A percentile compares a stretch with the other conserved stretches of the same genome.
phyloP scores from a whole-genome alignment of 805 yeast genomes.

The Suhomyces canberraensis region DNA sequence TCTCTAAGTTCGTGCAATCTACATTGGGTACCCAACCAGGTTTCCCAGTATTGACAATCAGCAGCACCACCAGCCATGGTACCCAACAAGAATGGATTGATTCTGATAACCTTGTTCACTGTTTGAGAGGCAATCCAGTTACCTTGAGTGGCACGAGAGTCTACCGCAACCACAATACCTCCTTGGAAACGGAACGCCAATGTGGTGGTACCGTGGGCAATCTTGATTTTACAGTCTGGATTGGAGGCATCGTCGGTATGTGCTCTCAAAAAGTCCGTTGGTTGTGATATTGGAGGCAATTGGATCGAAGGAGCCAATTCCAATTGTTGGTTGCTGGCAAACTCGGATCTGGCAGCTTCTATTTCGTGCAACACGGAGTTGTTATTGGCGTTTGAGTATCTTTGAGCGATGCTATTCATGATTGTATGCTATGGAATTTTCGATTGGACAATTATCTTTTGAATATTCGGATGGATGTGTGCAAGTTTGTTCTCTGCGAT shows the following conservation, averaged over 20 bases:
- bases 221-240: constrained; percentile 92
- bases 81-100: constrained; percentile 91
- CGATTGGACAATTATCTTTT: no score
- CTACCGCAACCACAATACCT: constrained; percentile 95
- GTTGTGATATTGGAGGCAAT: constrained; percentile 82
- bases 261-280: constrained; percentile 92
- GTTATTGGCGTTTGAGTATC: constrained; percentile 31
- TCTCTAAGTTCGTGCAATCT: constrained; percentile 91
- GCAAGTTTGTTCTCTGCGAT: no score
- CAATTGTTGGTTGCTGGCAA: constrained; percentile 19
- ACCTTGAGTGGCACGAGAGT: constrained; percentile 97
- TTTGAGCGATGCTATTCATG: constrained; percentile 40
- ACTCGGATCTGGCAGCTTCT: constrained; percentile 21
- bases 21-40: constrained; percentile 97
- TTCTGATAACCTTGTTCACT: constrained; percentile 94
- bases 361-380: constrained; percentile 27
- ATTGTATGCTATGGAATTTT: no score
- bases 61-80: constrained; percentile 99
- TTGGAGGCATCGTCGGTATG: constrained; percentile 93
- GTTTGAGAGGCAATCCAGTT: constrained; percentile 98
- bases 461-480: no score
- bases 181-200: constrained; percentile 94
- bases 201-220: constrained; percentile 99
- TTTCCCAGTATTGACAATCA: constrained; percentile 98
- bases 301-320: constrained; percentile 59